Evolutionary conservation across 192 early-diverging fungal genomes (phyloP), one percentile per base, ranked within the genome.

Genomic region (Linnemannia exigua): DNA sequence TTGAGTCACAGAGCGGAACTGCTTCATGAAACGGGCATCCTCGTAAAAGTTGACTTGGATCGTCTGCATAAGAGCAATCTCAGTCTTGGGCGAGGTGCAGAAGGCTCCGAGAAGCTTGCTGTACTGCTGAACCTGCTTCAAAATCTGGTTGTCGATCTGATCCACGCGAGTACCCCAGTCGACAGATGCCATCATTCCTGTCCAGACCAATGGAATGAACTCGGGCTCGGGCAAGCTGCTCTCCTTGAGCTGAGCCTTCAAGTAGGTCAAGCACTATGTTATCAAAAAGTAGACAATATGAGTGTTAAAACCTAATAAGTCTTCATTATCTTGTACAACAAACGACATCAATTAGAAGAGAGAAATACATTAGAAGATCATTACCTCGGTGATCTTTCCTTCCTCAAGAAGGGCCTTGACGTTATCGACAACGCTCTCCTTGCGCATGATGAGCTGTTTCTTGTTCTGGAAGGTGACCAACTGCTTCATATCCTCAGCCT

Each of bases 401-500:
- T 87, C 89, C n/a, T 91, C 88, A 73, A 97, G 81, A 77, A 95
- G 90, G 51, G 92, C 84, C 70, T 90, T 91, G 33, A 96, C 79
- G 28, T 90, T 90, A 19, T 78, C 88, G 25, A 95, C 88, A 47
- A 96, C 89, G 73, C 91, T 90, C 44, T 91, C 92, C 84, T 95
- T 97, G 77, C 89, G 87, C 51, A 90, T 89, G 51, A 90, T 90
- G 50, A 92, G 92, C 87, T 95, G 94, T 37, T 93, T 91, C 79
- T 93, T 94, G 67, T 90, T 94, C 84, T 95, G 93, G 90, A 95
- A 95, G 61, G 94, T 95, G 37, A 96, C 95, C 33, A 99, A 87
- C 70, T 93, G 92, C 88, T 97, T 96, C 93, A 99, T 93, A 51
- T 96, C 97, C 82, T 97, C 95, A 67, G 94, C 96, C 87, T 97